Percentiles rank a stretch among this genome's conserved stretches.
phyloP scores from a whole-genome alignment of 495 filamentous ascomycete genomes.

The Penicillium bovifimosum region DNA sequence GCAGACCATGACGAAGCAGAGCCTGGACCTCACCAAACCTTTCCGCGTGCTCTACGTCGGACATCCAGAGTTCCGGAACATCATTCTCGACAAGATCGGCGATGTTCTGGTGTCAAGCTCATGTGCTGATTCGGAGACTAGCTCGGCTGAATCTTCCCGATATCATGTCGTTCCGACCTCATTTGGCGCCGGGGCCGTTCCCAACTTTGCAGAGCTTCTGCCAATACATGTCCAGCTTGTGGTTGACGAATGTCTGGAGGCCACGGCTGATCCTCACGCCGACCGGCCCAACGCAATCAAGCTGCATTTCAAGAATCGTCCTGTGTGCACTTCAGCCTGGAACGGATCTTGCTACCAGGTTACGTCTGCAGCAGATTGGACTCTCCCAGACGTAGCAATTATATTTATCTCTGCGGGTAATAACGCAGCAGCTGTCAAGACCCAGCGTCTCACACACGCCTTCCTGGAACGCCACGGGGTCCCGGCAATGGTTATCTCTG shows the following conservation, averaged over 20 bases:
- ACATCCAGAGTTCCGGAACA: constrained; percentile 53
- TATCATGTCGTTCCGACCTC: constrained; percentile 74
- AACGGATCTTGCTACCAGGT: constrained; percentile 44
- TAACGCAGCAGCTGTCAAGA: constrained; percentile 39
- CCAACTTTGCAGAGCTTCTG: constrained; percentile 62
- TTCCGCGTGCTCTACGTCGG: constrained; percentile 68
- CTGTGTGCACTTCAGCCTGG: constrained; percentile 41
- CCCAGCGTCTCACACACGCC: constrained; percentile 48
- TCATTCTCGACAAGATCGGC: constrained; percentile 71
- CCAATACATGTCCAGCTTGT: constrained; percentile 71
- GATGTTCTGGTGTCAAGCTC: constrained; percentile 55
- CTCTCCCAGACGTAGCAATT: constrained; percentile 65
- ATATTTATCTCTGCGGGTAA: constrained; percentile 60
- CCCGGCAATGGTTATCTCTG: constrained; percentile 62
- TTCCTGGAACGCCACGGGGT: constrained; percentile 63
- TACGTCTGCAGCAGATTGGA: constrained; percentile 49
- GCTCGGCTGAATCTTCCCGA: constrained; percentile 50
- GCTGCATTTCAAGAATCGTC: constrained; percentile 55
- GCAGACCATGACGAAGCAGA: constrained; percentile 64
- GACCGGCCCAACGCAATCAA: constrained; percentile 43
- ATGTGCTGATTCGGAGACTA: constrained; percentile 33
- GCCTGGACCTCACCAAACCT: constrained; percentile 58
- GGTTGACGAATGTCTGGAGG: constrained; percentile 64
- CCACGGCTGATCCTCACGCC: constrained; percentile 38
- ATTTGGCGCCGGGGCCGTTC: constrained; percentile 53